A percentile compares a stretch with the other conserved stretches of the same genome.
These are phyloP conservation scores for Penicillium egyptiacum DNA, from an alignment of 495 filamentous ascomycete genomes.

Conservation along the genomic window DNA sequence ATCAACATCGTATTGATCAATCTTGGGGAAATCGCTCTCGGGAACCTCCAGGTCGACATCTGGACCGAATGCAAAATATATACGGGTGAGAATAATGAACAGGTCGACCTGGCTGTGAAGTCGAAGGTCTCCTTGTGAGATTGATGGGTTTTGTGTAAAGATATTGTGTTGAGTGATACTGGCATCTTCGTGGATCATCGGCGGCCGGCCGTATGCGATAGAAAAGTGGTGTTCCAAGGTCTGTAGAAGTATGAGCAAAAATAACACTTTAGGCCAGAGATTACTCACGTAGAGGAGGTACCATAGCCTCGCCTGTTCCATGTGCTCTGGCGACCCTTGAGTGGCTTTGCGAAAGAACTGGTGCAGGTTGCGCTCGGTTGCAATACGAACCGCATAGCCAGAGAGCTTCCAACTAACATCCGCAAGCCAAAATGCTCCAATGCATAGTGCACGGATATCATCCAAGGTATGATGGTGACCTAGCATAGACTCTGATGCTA, in stretches of 20 bases:
- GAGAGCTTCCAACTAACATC: conserved; percentile 59
- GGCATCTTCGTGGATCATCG: conserved; percentile 55
- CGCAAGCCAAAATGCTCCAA: conserved; percentile 56
- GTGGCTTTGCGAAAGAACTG: conserved; percentile 52
- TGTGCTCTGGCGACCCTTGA: conserved; percentile 45
- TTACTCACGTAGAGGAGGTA: conserved; percentile 54
- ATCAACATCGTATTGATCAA: conserved; percentile 46
- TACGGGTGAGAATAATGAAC: conserved; percentile 57
- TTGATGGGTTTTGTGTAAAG: conserved; percentile 45
- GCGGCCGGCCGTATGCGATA: conserved; percentile 54
- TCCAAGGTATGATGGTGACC: conserved; percentile 50
- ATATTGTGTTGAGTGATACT: conserved; percentile 52
- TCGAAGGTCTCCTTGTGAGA: conserved; percentile 52
- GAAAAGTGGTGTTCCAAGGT: conserved; percentile 57
- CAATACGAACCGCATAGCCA: conserved; percentile 57
- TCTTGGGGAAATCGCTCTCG: conserved; percentile 44
- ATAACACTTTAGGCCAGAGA: not conserved
- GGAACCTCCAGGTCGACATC: conserved; percentile 55
- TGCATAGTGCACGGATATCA: conserved; percentile 53
- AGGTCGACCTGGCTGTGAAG: conserved; percentile 58
- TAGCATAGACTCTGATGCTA: conserved; percentile 55
- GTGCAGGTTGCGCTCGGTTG: conserved; percentile 52
- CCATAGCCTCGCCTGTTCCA: conserved; percentile 49
- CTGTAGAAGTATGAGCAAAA: conserved; percentile 30
- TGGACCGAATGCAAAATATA: conserved; percentile 58